Evolutionary conservation across 768 basidiomycete species (phyloP), one percentile per base, ranked within the genome.

Genomic region (Russula vinacea): DNA sequence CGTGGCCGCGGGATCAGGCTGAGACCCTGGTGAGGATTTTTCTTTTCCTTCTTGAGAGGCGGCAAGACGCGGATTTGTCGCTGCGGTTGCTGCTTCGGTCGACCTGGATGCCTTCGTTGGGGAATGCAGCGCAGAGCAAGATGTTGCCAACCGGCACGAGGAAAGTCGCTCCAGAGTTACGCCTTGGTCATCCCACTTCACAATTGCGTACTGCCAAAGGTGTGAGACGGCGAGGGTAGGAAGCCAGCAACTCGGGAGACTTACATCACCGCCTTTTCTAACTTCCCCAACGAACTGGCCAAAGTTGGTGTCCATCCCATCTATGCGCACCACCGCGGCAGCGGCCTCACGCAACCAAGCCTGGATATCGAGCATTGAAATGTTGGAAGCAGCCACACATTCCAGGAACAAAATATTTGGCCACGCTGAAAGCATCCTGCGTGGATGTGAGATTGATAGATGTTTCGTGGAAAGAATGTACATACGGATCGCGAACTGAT

Each of bases 101-200:
- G 19, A 32, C 59, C 45, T 16, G 47, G 13, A 58, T 55, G 8
- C 51, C 60, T 2, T 44, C 51, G 14, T 55, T 17, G 0, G 60
- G 60, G 26, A 68, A 55, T 26, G 42, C 50, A 24, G 55, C 42
- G 5, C 56, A 64, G 24, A 62, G 56, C 3, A 65, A 19, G n/a
- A 26, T n/a, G 3, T 45, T n/a, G 6, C 42, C 42, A 35, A 54
- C n/a, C 17, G 64, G 51, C 39, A 39, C 33, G 22, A 68, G 56
- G 52, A 62, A 52, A 65, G 52, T 35, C 65, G 10, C n/a, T 14
- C 24, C 16, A 5, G 29, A 5, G 5, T 29, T 29, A 29, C 29
- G 2, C 29, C 29, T 29, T 13, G 13, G 35, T 37, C 37, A 4
- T 40, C n/a, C 56, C 56, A 65, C 8, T 7, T 2, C 26, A 54